Evolutionary conservation across 2,329 filamentous ascomycete species (phyloP).

Genomic region (Colletotrichum aenigma): DNA sequence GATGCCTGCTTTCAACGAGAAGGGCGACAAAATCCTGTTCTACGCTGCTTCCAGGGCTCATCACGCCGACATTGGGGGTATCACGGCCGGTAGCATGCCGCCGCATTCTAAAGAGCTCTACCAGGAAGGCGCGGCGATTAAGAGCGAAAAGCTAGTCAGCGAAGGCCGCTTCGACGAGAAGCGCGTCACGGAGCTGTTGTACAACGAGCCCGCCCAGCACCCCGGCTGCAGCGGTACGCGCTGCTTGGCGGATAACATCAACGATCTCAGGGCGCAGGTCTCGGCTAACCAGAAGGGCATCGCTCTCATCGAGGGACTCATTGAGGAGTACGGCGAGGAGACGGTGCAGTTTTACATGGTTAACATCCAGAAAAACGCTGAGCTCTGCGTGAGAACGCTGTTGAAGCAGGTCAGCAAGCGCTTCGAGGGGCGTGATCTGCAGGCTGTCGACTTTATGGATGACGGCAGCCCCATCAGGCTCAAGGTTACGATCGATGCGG

Average conservation of each 20-base stretch:
- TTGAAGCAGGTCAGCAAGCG: slow-evolving; percentile 73
- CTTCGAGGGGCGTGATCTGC: slow-evolving; percentile 73
- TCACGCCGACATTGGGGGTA: slow-evolving; percentile 85
- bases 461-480: slow-evolving; percentile 80
- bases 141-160: slow-evolving; percentile 73
- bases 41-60: slow-evolving; percentile 82
- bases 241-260: slow-evolving; percentile 80
- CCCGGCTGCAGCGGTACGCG: slow-evolving; percentile 79
- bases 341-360: slow-evolving; percentile 87
- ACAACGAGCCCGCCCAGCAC: slow-evolving; percentile 75
- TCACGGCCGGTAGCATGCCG: slow-evolving; percentile 82
- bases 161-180: slow-evolving; percentile 80
- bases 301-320: slow-evolving; percentile 76
- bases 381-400: slow-evolving; percentile 73
- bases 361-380: slow-evolving; percentile 80
- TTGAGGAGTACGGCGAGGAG: slow-evolving; percentile 77
- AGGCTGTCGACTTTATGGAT: slow-evolving; percentile 82
- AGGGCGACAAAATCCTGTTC: slow-evolving; percentile 75
- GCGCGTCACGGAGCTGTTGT: slow-evolving; percentile 73
- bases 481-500: slow-evolving; percentile 74
- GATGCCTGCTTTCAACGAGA: slow-evolving; percentile 73
- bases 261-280: slow-evolving; percentile 82
- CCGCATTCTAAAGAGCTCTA: slow-evolving; percentile 70
- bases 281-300: slow-evolving; percentile 88
- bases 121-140: slow-evolving; percentile 68